phyloP scores from a whole-genome alignment of 805 yeast genomes.

The Candida parachauliodes region DNA sequence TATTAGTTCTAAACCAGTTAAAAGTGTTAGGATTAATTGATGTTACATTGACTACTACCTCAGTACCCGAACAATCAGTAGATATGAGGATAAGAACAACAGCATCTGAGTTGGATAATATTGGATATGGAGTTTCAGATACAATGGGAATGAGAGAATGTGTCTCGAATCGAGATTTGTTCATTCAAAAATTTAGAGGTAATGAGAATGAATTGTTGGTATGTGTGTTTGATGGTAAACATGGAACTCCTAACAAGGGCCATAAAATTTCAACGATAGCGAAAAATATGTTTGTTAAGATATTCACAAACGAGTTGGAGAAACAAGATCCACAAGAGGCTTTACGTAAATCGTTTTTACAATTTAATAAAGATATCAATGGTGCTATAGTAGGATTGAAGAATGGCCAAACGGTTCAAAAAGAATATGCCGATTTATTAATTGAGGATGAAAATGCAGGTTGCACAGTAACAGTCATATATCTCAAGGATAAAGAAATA shows the following conservation, averaged over 20 bases:
- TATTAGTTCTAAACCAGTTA: constrained; percentile 58
- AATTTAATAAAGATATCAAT: constrained; percentile 79
- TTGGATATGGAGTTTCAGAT: constrained; percentile 92
- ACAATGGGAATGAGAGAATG: constrained; percentile 63
- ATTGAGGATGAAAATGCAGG: constrained; percentile 75
- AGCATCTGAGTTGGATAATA: constrained; percentile 68
- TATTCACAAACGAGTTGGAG: constrained; percentile 64
- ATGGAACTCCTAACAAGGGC: constrained; percentile 44
- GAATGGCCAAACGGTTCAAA: constrained; percentile 36
- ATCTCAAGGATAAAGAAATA: constrained; percentile 64
- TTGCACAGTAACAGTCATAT: constrained; percentile 78
- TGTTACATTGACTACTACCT: constrained; percentile 84
- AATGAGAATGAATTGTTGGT: constrained; percentile 76
- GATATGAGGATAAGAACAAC: constrained; percentile 87
- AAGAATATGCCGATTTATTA: constrained; percentile 43
- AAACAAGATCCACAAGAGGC: constrained; percentile 66
- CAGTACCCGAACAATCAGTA: constrained; percentile 83
- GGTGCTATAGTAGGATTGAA: constrained; percentile 47
- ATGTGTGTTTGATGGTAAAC: constrained; percentile 83
- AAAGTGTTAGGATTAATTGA: constrained; percentile 86
- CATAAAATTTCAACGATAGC: constrained; percentile 64
- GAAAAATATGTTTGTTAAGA: constrained; percentile 66
- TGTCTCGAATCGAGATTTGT: constrained; percentile 77
- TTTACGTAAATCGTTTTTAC: constrained; percentile 73
- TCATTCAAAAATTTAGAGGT: constrained; percentile 83